Percentiles rank a stretch among this genome's conserved stretches.
Evolutionary conservation across 345 rosid genomes (phyloP).

Genomic region (Mercurialis annua): DNA sequence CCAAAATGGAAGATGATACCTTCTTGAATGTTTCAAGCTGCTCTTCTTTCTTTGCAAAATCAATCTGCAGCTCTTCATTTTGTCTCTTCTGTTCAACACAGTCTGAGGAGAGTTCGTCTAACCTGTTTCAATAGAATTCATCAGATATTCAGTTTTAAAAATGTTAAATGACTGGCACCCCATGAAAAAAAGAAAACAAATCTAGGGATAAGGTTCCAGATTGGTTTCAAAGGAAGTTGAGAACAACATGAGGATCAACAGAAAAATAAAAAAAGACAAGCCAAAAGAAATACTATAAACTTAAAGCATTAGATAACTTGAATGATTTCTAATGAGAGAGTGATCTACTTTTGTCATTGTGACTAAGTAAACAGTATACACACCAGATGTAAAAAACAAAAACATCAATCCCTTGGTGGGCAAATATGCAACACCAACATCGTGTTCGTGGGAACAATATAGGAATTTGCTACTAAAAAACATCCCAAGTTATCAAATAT

Average conservation of each 20-base stretch:
- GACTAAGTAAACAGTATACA: not conserved
- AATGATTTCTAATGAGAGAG: not conserved
- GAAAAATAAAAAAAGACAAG: not conserved
- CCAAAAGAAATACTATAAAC: not conserved
- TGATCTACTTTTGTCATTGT: not conserved
- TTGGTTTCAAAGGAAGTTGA: not conserved
- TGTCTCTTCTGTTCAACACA: slow-evolving; percentile 55
- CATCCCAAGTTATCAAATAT: not conserved
- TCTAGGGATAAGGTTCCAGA: not conserved
- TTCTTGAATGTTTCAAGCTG: slow-evolving; percentile 50
- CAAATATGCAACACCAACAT: too few species aligned
- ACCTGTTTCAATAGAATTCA: slow-evolving; percentile 41
- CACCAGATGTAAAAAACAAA: not conserved
- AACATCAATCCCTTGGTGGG: not conserved
- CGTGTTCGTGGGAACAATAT: not conserved
- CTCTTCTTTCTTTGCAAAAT: slow-evolving; percentile 57
- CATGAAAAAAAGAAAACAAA: not conserved
- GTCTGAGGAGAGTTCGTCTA: slow-evolving; percentile 61
- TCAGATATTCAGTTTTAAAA: too few species aligned
- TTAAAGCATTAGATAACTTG: too few species aligned
- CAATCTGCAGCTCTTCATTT: slow-evolving; percentile 53
- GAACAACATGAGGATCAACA: not conserved
- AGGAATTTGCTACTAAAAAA: not conserved
- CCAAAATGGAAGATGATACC: slow-evolving; percentile 35
- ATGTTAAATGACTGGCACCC: too few species aligned